These are phyloP conservation scores for Komagataella populi DNA, from an alignment of 805 yeast genomes.

Conservation along the genomic window DNA sequence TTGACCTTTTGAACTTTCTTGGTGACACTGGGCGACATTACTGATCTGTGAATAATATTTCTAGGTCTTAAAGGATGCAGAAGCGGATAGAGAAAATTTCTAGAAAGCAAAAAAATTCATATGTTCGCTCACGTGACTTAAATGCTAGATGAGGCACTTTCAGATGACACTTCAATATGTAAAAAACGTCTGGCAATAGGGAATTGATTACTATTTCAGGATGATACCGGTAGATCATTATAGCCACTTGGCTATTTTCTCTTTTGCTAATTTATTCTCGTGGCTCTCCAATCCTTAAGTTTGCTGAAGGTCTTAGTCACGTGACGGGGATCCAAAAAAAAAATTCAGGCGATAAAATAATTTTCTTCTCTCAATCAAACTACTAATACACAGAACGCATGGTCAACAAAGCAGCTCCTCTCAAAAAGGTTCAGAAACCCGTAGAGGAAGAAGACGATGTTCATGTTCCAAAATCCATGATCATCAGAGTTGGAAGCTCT, in stretches of 20 bases:
- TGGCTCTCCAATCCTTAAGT: neutral
- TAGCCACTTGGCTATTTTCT: neutral
- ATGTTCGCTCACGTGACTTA: neutral
- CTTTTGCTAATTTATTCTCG: neutral
- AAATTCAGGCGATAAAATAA: neutral
- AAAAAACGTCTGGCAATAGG: neutral
- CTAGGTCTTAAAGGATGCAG: neutral
- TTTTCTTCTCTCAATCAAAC: neutral
- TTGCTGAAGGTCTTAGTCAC: neutral
- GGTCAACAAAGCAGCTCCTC: neutral
- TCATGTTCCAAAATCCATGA: constrained; percentile 88
- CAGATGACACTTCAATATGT: neutral
- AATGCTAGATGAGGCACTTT: neutral
- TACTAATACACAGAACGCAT: neutral
- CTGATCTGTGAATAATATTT: neutral
- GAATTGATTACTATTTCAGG: neutral
- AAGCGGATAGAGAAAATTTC: neutral
- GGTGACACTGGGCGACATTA: neutral
- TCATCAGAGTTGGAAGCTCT: constrained; percentile 66
- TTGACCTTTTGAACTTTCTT: neutral
- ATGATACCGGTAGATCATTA: neutral
- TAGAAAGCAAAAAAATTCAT: neutral
- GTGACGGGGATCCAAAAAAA: neutral
- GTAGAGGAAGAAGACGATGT: constrained; percentile 53
- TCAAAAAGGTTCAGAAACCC: constrained; percentile 64